phyloP scores from a whole-genome alignment of 768 basidiomycete genomes.

The Hebeloma cylindrosporum region DNA sequence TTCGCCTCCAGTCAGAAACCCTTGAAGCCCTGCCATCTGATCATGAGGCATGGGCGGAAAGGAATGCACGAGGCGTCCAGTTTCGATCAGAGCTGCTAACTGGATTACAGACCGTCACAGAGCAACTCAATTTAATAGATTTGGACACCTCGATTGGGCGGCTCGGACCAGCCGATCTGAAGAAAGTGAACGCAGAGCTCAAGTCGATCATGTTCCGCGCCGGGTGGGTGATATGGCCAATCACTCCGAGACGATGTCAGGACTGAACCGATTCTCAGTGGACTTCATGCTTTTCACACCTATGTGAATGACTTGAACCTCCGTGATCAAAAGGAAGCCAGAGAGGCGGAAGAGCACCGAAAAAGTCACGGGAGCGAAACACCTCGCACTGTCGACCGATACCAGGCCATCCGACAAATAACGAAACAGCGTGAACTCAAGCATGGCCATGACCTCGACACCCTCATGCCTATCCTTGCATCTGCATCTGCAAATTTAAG shows the following conservation, averaged over 20 bases:
- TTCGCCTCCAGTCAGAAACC: slow-evolving; percentile 34
- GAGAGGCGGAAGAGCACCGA: slow-evolving; percentile 5
- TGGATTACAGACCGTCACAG: slow-evolving; percentile 31
- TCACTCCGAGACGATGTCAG: background rate
- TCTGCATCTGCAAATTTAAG: slow-evolving; percentile 36
- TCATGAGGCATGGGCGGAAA: slow-evolving; percentile 30
- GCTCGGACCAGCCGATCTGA: slow-evolving; percentile 42
- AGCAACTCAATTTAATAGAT: slow-evolving; percentile 39
- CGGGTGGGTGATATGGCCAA: slow-evolving; percentile 26
- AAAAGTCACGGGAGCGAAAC: slow-evolving; percentile 6
- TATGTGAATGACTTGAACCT: slow-evolving; percentile 36
- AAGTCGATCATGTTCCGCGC: slow-evolving; percentile 38
- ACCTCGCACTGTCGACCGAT: slow-evolving; percentile 25
- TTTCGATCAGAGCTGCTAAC: slow-evolving; percentile 29
- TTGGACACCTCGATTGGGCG: slow-evolving; percentile 44
- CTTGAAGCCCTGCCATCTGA: slow-evolving; percentile 36
- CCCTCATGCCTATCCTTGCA: slow-evolving; percentile 41
- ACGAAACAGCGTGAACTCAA: slow-evolving; percentile 34
- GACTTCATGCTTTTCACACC: slow-evolving; percentile 38
- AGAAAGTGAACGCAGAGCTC: slow-evolving; percentile 38
- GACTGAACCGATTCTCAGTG: slow-evolving; percentile 20
- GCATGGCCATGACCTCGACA: slow-evolving; percentile 44
- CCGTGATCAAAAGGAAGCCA: slow-evolving; percentile 24
- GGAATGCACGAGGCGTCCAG: slow-evolving; percentile 25
- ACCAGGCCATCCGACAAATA: slow-evolving; percentile 26